These are phyloP conservation scores for Aurifilum marmelostoma DNA, from an alignment of 2,329 filamentous ascomycete species.

Conservation along the genomic window DNA sequence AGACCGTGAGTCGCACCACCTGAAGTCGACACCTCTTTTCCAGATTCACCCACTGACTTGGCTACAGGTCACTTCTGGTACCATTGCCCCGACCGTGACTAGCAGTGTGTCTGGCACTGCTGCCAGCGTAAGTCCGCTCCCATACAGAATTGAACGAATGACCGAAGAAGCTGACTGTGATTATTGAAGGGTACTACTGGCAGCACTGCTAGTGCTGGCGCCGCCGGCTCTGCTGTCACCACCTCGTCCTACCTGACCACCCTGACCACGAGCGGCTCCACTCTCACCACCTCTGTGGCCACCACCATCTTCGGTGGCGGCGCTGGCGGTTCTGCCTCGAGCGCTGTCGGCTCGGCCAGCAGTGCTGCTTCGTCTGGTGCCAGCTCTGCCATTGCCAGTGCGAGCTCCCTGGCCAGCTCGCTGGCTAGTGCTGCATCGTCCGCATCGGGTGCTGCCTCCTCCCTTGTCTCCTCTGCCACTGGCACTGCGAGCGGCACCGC, in stretches of 20 bases:
- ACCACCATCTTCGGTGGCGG: constrained; percentile 40
- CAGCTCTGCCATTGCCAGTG: constrained; percentile 32
- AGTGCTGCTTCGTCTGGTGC: constrained; percentile 31
- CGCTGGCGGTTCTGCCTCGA: constrained; percentile 26
- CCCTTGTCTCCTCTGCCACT: constrained; percentile 31
- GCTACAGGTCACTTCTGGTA: constrained; percentile 26
- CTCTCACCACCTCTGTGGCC: constrained; percentile 41
- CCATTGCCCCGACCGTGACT: constrained; percentile 32
- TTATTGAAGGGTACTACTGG: constrained; percentile 8
- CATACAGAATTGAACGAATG: constrained; percentile 2
- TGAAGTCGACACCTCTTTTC: neutral
- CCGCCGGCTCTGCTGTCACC: constrained; percentile 35
- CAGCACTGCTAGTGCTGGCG: constrained; percentile 7
- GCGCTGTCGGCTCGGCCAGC: constrained; percentile 32
- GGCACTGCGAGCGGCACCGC: too few relatives aligned
- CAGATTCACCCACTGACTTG: constrained; percentile 5
- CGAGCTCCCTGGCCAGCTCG: constrained; percentile 25
- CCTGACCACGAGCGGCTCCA: constrained; percentile 40
- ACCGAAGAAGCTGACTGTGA: neutral
- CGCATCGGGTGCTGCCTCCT: constrained; percentile 6
- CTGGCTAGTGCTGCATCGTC: constrained; percentile 33
- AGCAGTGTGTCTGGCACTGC: constrained; percentile 22
- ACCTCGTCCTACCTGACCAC: constrained; percentile 45
- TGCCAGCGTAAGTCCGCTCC: constrained; percentile 15
- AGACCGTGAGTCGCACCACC: constrained; percentile 30